Evolutionary conservation across 2,329 filamentous ascomycete genomes (phyloP), one percentile per base, ranked within the genome.

Genomic region (Fusarium camptoceras): DNA sequence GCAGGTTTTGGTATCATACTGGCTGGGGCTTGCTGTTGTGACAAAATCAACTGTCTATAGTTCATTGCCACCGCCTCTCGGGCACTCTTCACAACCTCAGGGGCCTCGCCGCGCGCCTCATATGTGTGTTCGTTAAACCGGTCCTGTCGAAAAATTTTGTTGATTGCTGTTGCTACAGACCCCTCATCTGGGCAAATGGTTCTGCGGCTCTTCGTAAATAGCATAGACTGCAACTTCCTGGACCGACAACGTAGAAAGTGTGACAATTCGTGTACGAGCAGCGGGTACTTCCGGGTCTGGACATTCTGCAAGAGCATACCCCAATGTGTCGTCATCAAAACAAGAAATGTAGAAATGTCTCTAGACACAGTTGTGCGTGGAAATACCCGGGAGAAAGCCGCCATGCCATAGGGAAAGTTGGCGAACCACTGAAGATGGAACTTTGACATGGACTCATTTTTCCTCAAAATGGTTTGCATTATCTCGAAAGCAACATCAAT

Each of bases 171-270:
- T 25, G 63, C 64, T n/a, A 51, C 8, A 16, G 57, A 48, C 5
- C 66, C 64, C 14, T 78, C 76, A 6, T 46, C 44, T 22, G 77
- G 30, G 3, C 73, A 72, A 31, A 81, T 66, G 1, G 53, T 50
- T 24, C 75, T 73, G 28, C 77, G 77, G 37, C 72, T 79, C 37
- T 73, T 60, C 14, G 68, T 77, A 46, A 79, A 81, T 2, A 81
- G 48, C 41, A 77, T 64, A 9, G 59, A 55, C 20, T 75, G 72
- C 8, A 79, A 47, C 5, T 64, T 50, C 8, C 41, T 41, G 8
- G 78, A 79, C 10, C 46, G 37, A 43, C 79, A 81, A 42, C 53
- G 50, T 3, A 81, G 59, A 6, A 49, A 9, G 3, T 55, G 9
- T 9, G 16, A 57, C 27, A 77, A 24, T 55, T 81, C 79, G 18